Conservation (phyloP, 768 basidiomycete species). For the Myochromella boudieri region DNA sequence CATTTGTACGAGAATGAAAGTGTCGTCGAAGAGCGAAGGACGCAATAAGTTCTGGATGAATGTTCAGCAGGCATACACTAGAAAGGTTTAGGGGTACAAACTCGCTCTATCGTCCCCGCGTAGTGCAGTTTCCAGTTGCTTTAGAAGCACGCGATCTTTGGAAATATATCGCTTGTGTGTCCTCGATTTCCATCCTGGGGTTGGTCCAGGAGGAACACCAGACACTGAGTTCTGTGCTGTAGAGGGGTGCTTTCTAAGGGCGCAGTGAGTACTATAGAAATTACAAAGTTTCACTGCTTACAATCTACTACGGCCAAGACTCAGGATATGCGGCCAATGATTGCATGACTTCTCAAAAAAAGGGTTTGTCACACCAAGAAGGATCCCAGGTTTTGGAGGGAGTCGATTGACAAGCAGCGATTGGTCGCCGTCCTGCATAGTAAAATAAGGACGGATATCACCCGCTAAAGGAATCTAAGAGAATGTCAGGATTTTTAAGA, state of each 20-base stretch:
- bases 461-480: slow-evolving; percentile 75
- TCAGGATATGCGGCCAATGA: slow-evolving; percentile 86
- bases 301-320: slow-evolving; percentile 54
- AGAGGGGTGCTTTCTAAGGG: slow-evolving; percentile 2
- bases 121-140: slow-evolving; percentile 65
- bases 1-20: slow-evolving; percentile 82
- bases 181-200: slow-evolving; percentile 75
- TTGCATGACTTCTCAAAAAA: slow-evolving; percentile 76
- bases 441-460: slow-evolving; percentile 93
- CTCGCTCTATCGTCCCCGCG: slow-evolving; percentile 47
- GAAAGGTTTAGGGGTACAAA: slow-evolving; percentile 30
- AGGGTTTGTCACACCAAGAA: slow-evolving; percentile 89
- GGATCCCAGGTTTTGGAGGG: slow-evolving; percentile 71
- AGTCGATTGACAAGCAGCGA: slow-evolving; percentile 73
- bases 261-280: not conserved
- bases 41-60: slow-evolving; percentile 50
- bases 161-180: slow-evolving; percentile 83
- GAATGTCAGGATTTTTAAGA: slow-evolving; percentile 2
- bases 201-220: slow-evolving; percentile 45
- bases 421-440: slow-evolving; percentile 92
- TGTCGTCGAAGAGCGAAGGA: slow-evolving; percentile 74
- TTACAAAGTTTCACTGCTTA: slow-evolving; percentile 24
- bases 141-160: slow-evolving; percentile 77
- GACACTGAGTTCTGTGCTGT: slow-evolving; percentile 23
- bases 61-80: slow-evolving; percentile 5